Evolutionary conservation across 1,284 basidiomycete genomes (phyloP).

Genomic region (Trichosporon sp.): DNA sequence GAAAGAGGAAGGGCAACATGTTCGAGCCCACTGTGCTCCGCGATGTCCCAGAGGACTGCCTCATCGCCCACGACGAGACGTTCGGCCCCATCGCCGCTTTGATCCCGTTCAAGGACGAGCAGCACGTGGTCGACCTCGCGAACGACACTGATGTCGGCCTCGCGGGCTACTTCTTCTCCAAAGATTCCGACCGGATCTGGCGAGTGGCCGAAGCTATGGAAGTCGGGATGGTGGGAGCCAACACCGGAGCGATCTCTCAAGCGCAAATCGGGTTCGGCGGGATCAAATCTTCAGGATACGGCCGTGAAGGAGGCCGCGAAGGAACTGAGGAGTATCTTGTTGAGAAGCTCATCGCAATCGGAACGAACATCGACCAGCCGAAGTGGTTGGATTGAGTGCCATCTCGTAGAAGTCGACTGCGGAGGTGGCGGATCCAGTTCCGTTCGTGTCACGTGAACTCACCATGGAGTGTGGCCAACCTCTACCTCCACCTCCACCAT

Average conservation of each 20-base stretch:
- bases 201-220: constrained; percentile 96
- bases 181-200: constrained; percentile 88
- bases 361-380: constrained; percentile 30
- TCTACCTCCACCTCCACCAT: too few relatives aligned
- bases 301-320: constrained; percentile 46
- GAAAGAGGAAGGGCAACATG: constrained; percentile 69
- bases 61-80: constrained; percentile 72
- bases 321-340: constrained; percentile 53
- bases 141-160: constrained; percentile 85
- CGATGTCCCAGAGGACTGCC: constrained; percentile 73
- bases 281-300: constrained; percentile 43
- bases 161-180: constrained; percentile 88
- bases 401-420: neutral
- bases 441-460: neutral
- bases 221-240: constrained; percentile 76
- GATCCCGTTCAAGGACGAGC: constrained; percentile 85
- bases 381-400: constrained; percentile 9
- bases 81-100: constrained; percentile 72
- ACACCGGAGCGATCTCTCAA: constrained; percentile 70
- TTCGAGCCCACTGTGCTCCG: constrained; percentile 85
- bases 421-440: neutral
- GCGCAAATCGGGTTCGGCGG: constrained; percentile 91
- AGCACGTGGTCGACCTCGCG: constrained; percentile 82
- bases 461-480: neutral
- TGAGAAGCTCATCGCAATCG: constrained; percentile 50